Percentiles rank a stretch among this genome's conserved stretches.
phyloP scores from a whole-genome alignment of 2,329 filamentous ascomycete genomes.

The Colletotrichum melonis region DNA sequence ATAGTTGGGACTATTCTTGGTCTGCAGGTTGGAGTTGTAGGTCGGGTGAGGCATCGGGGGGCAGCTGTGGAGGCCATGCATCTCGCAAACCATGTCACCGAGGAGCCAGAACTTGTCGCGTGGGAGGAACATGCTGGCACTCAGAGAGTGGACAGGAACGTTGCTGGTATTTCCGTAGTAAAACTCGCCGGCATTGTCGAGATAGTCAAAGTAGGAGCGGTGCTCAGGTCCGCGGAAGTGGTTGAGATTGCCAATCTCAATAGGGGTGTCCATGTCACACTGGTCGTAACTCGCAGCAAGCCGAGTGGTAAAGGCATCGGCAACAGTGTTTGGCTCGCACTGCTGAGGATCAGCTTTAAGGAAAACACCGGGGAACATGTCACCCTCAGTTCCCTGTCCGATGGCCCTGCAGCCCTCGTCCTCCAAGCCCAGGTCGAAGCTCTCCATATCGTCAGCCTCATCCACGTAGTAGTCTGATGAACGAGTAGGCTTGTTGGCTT shows the following conservation, averaged over 20 bases:
- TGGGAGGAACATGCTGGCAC: constrained; percentile 64
- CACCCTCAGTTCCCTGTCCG: constrained; percentile 35
- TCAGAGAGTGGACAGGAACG: constrained; percentile 64
- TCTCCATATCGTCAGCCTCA: not conserved
- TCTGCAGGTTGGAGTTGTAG: not conserved
- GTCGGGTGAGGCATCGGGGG: constrained; percentile 7
- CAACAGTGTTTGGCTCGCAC: constrained; percentile 31
- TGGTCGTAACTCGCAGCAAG: constrained; percentile 57
- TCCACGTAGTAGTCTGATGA: constrained; percentile 28
- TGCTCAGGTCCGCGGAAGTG: constrained; percentile 63
- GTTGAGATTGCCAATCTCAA: constrained; percentile 63
- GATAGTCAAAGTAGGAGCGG: constrained; percentile 58
- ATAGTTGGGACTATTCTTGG: not conserved
- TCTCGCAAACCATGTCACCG: constrained; percentile 39
- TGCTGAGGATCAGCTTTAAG: constrained; percentile 20
- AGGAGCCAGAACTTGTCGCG: constrained; percentile 57
- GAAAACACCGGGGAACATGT: constrained; percentile 35
- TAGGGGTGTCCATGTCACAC: constrained; percentile 63
- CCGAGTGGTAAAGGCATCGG: constrained; percentile 45
- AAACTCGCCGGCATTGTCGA: constrained; percentile 61
- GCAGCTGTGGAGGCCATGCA: constrained; percentile 37
- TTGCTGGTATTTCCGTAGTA: constrained; percentile 60
- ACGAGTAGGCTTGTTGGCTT: constrained; percentile 11
- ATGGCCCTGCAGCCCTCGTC: not conserved
- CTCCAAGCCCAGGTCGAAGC: not conserved